phyloP scores from a whole-genome alignment of 2,329 filamentous ascomycete species.

The Colletotrichum aenigma region DNA sequence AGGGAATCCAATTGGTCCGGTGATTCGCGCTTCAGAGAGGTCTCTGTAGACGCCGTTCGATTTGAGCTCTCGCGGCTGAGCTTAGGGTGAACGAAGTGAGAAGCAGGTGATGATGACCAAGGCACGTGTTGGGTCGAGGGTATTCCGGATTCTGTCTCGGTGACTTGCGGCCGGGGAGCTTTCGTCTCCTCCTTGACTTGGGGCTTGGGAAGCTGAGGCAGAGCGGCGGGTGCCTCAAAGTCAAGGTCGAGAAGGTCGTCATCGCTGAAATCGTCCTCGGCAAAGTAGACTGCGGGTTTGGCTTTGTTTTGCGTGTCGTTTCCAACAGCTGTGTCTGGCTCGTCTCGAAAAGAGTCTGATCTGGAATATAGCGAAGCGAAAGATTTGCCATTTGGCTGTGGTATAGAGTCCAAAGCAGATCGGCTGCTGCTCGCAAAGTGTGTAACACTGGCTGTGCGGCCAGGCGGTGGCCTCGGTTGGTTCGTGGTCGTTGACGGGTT shows the following conservation, averaged over 20 bases:
- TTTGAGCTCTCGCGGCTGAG: conserved; percentile 19
- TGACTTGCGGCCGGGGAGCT: conserved; percentile 21
- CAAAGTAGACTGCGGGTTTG: conserved; percentile 59
- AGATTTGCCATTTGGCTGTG: background rate
- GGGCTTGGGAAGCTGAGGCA: conserved; percentile 36
- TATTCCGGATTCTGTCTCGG: background rate
- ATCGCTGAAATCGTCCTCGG: conserved; percentile 86
- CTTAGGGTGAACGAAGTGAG: conserved; percentile 46
- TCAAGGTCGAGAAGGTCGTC: conserved; percentile 78
- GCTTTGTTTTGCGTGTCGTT: conserved; percentile 26
- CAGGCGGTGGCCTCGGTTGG: background rate
- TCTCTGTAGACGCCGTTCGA: conserved; percentile 24
- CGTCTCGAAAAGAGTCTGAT: conserved; percentile 53
- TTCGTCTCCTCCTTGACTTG: conserved; percentile 28
- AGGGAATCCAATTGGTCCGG: conserved; percentile 33
- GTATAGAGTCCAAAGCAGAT: background rate
- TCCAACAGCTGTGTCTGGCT: conserved; percentile 24
- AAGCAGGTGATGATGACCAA: conserved; percentile 74
- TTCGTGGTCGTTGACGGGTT: conserved; percentile 9
- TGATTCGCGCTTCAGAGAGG: conserved; percentile 47
- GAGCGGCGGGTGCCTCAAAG: conserved; percentile 62
- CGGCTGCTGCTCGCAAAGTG: conserved; percentile 24
- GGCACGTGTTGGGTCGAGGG: conserved; percentile 48
- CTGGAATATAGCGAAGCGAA: conserved; percentile 48
- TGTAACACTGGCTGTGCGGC: conserved; percentile 12